Conservation (phyloP, 306 rosid genomes). For the cucumber (Cucumis sativus) region Cucumber_9930_V3 NC_026661.2:3543501-3544000, state of each 20-base stretch:
- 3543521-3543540: conserved; percentile 71
- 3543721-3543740: background rate
- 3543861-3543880: conserved; percentile 82
- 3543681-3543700: conserved; percentile 56
- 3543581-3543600: conserved; percentile 78
- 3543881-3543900: conserved; percentile 76
- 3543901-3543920: conserved; percentile 96
- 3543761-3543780: background rate
- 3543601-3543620: conserved; percentile 73
- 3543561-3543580: conserved; percentile 60
- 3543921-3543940: conserved; percentile 88
- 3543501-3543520: conserved; percentile 92
- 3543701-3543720: background rate
- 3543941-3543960: conserved; percentile 74
- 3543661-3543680: conserved; percentile 81
- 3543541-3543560: conserved; percentile 83
- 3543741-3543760: background rate
- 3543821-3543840: conserved; percentile 59
- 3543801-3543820: background rate
- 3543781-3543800: background rate
- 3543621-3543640: conserved; percentile 65
- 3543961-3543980: conserved; percentile 70
- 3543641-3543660: conserved; percentile 97
- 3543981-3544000: conserved; percentile 82
- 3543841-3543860: conserved; percentile 91